These are phyloP conservation scores for Thermoascus crustaceus DNA, from an alignment of 2,329 filamentous ascomycete species.

Conservation along the genomic window DNA sequence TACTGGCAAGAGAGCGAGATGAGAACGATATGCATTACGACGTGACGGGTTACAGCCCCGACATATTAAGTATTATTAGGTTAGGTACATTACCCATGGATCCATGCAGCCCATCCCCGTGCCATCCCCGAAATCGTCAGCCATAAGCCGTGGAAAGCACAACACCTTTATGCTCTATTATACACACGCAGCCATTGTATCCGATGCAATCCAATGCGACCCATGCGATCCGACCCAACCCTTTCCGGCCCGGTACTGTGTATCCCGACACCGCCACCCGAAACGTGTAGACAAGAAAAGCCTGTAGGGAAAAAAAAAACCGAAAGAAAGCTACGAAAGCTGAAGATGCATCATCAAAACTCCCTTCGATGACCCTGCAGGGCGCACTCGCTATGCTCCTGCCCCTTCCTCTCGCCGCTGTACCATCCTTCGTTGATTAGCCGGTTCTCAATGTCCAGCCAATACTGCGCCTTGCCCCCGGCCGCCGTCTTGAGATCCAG, in stretches of 20 bases:
- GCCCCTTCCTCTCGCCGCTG: slow-evolving; percentile 28
- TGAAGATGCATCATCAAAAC: not conserved
- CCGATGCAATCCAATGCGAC: not conserved
- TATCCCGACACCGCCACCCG: too few relatives aligned
- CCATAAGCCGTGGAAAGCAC: too few relatives aligned
- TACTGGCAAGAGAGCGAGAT: too few relatives aligned
- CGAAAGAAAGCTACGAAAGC: too few relatives aligned
- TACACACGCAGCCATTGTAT: not conserved
- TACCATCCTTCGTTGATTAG: slow-evolving; percentile 66
- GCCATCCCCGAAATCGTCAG: too few relatives aligned
- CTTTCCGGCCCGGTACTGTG: too few relatives aligned
- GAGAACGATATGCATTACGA: not conserved
- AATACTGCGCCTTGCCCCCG: slow-evolving; percentile 58
- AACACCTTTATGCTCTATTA: slow-evolving; percentile 8
- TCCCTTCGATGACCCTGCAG: slow-evolving; percentile 15
- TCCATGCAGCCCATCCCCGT: too few relatives aligned
- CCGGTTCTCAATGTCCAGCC: slow-evolving; percentile 55
- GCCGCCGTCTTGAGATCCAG: slow-evolving; percentile 65
- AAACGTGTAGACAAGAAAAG: too few relatives aligned
- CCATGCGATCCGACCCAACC: too few relatives aligned
- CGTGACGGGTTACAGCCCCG: too few relatives aligned
- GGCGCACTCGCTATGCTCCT: slow-evolving; percentile 24
- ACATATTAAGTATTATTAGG: slow-evolving; percentile 1
- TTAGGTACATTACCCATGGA: too few relatives aligned
- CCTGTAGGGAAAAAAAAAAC: too few relatives aligned